These are phyloP conservation scores for Aspergillus thermomutatus DNA, from an alignment of 2,329 filamentous ascomycete genomes.

Conservation along the genomic window DNA sequence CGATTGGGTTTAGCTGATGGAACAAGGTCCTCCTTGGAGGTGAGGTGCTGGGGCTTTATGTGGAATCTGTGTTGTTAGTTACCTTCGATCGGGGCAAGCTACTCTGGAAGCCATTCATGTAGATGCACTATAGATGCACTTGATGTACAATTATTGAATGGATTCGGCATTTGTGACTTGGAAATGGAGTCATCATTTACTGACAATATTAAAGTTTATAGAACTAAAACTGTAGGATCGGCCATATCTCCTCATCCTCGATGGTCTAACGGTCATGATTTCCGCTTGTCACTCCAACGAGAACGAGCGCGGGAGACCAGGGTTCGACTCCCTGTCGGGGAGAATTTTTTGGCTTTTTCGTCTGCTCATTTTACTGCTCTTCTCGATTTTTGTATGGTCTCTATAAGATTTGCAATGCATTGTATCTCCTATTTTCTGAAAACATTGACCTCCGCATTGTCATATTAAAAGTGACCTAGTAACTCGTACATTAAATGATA, in stretches of 20 bases:
- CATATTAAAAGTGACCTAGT: neutral
- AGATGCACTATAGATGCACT: too few relatives aligned
- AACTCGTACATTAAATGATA: neutral
- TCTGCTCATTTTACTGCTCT: neutral
- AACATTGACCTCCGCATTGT: neutral
- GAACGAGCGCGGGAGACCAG: neutral
- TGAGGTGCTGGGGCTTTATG: too few relatives aligned
- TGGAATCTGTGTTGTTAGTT: too few relatives aligned
- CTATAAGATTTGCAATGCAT: neutral
- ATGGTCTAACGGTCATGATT: neutral
- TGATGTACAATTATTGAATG: too few relatives aligned
- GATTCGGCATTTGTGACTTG: too few relatives aligned
- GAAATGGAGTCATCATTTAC: too few relatives aligned
- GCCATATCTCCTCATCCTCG: neutral
- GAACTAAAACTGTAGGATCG: neutral
- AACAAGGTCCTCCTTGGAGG: too few relatives aligned
- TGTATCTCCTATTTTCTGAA: too few relatives aligned
- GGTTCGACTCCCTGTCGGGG: neutral
- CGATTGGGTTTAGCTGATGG: too few relatives aligned
- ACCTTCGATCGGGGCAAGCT: too few relatives aligned
- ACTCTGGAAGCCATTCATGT: too few relatives aligned
- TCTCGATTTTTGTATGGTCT: neutral
- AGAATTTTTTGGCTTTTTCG: neutral
- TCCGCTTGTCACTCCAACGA: neutral
- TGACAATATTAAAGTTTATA: neutral